Conservation (phyloP, 768 basidiomycete species). For the Harrya chromipes region DNA sequence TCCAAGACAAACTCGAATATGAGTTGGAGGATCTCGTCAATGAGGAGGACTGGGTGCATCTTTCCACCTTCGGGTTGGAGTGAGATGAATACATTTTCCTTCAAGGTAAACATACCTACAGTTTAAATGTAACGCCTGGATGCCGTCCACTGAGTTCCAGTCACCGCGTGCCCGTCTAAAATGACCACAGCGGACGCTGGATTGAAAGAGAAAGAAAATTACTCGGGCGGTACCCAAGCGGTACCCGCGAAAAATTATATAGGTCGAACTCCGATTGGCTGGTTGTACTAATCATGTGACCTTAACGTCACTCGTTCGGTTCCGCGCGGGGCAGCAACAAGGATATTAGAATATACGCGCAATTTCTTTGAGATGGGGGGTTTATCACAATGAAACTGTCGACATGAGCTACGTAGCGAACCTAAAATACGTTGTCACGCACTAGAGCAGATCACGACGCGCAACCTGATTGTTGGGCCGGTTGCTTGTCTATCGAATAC, state of each 20-base stretch:
- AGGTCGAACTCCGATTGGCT: slow-evolving; percentile 9
- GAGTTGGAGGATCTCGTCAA: slow-evolving; percentile 48
- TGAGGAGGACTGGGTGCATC: slow-evolving; percentile 45
- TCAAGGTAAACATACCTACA: slow-evolving; percentile 5
- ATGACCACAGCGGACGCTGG: neutral
- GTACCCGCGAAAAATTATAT: slow-evolving; percentile 18
- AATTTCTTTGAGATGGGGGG: no score
- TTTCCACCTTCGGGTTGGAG: neutral
- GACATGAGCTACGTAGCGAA: slow-evolving; percentile 11
- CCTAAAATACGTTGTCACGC: slow-evolving; percentile 9
- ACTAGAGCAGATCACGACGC: slow-evolving; percentile 7
- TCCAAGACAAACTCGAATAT: slow-evolving; percentile 37
- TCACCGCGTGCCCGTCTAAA: neutral
- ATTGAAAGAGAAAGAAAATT: neutral
- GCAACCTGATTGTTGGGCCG: neutral
- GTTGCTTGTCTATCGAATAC: slow-evolving; percentile 2
- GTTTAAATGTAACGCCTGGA: neutral
- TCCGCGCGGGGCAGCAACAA: no score
- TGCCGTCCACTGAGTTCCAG: neutral
- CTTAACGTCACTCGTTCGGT: neutral
- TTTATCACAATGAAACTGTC: neutral
- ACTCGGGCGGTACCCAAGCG: slow-evolving; percentile 12
- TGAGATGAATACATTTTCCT: neutral
- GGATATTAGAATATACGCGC: no score
- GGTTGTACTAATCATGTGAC: slow-evolving; percentile 9